These are phyloP conservation scores for Diospyros lotus DNA, from an alignment of 148 eudicot genomes.

Conservation along the genomic window DNA sequence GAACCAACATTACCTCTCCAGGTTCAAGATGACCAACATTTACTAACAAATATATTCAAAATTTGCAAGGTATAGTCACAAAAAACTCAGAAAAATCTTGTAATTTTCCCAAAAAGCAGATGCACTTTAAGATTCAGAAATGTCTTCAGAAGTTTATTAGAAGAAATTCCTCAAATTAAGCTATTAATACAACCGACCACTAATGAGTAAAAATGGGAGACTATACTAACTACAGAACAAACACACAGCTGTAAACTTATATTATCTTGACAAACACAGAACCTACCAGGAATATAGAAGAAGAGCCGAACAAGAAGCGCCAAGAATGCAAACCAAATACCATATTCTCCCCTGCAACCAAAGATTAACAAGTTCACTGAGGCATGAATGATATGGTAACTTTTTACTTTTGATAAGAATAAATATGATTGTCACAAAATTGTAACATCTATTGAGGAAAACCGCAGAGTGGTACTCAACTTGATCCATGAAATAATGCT, in stretches of 20 bases:
- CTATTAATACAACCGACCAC: neutral
- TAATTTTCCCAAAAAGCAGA: constrained; percentile 5
- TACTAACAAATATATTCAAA: neutral
- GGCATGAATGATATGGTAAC: constrained; percentile 4
- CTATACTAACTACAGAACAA: neutral
- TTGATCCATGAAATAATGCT: constrained; percentile 74
- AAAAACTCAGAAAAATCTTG: neutral
- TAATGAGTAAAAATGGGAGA: neutral
- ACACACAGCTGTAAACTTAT: neutral
- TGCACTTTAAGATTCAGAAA: neutral
- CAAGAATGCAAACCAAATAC: constrained; percentile 79
- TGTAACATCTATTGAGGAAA: neutral
- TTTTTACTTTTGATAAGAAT: neutral
- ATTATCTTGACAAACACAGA: constrained; percentile 4
- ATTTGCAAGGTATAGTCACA: neutral
- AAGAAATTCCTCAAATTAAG: neutral
- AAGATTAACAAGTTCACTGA: constrained; percentile 8
- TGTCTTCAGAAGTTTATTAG: neutral
- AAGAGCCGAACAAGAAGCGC: constrained; percentile 82
- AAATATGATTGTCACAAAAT: neutral
- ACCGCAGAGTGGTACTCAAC: constrained; percentile 24
- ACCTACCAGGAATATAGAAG: constrained; percentile 80
- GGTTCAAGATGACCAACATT: neutral
- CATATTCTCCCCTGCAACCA: constrained; percentile 81
- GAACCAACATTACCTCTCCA: neutral